A percentile compares a stretch with the other conserved stretches of the same genome.
Evolutionary conservation across 2,329 filamentous ascomycete species (phyloP).

Genomic region (Pseudogymnoascus pannorum): DNA sequence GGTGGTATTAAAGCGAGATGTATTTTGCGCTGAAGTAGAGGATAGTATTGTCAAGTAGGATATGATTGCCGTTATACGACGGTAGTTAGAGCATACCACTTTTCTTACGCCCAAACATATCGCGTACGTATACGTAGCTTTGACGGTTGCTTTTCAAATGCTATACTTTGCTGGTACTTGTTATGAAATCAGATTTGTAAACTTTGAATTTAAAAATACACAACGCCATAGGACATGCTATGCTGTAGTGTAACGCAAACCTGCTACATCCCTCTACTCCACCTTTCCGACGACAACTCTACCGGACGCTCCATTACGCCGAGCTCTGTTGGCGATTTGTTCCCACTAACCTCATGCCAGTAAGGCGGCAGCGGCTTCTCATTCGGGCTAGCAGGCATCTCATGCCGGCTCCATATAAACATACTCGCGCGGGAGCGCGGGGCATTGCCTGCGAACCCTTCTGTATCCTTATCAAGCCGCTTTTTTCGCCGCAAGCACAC

Average conservation of each 20-base stretch:
- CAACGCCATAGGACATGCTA: background rate
- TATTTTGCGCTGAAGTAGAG: background rate
- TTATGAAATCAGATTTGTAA: background rate
- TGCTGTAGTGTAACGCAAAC: background rate
- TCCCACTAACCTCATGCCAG: background rate
- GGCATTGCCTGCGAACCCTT: background rate
- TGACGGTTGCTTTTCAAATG: background rate
- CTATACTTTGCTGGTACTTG: background rate
- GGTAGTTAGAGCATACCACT: background rate
- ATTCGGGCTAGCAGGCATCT: slow-evolving; percentile 2
- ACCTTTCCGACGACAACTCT: background rate
- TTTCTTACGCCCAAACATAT: background rate
- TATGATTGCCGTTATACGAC: background rate
- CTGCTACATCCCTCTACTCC: background rate
- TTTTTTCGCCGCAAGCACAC: background rate
- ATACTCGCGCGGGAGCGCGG: background rate
- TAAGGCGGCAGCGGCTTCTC: background rate
- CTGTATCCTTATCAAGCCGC: background rate
- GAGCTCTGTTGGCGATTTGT: background rate
- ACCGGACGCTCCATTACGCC: background rate
- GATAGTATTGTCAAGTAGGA: background rate
- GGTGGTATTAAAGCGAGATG: background rate
- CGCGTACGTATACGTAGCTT: background rate
- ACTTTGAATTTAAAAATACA: background rate
- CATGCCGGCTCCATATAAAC: background rate